Evolutionary conservation across 345 rosid species (phyloP), one percentile per base, ranked within the genome.

Genomic region (Theobroma cacao): DNA sequence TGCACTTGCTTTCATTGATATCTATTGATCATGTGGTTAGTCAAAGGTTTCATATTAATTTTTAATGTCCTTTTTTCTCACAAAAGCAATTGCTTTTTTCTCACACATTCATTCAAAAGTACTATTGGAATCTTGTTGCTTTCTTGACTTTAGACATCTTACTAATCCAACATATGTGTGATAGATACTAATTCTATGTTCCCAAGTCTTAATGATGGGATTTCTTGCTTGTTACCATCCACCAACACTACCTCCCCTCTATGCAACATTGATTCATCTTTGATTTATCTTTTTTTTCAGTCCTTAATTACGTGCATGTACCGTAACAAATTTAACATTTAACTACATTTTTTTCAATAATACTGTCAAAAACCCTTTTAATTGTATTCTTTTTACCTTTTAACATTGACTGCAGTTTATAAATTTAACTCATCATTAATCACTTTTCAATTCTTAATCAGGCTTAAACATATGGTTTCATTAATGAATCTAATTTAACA

Each of bases 51-150:
- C 75, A 70, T 31, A 70, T 48, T 48, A 11, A 31, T 71, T 31
- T 6, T 48, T 71, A 18, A 4, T 30, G 9, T 71, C 34, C 24
- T 9, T 50, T 31, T 31, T 43, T 68, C n/a, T 43, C 45, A 31
- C 12, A 63, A 71, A 41, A 34, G 33, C 18, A 68, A 17, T 53
- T 28, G n/a, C 78, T 76, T 76, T n/a, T 63, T 72, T 72, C 53
- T 31, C 34, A 10, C 80, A 80, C 84, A 80, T 72, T 24, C 76
- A 81, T 75, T 72, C 59, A 66, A 81, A 76, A 43, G 75, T 72
- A 72, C 70, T n/a, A 67, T 9, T 12, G 75, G 77, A 81, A 75
- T 67, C 79, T 66, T 75, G 48, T 72, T 59, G 43, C 79, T 75
- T 82, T 82, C 79, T 82, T 78, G 80, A 75, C 80, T 75, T 70